Percentiles rank a stretch among this genome's conserved stretches.
phyloP scores from a whole-genome alignment of 2,329 filamentous ascomycete genomes.

The Diaporthe ampelina region DNA sequence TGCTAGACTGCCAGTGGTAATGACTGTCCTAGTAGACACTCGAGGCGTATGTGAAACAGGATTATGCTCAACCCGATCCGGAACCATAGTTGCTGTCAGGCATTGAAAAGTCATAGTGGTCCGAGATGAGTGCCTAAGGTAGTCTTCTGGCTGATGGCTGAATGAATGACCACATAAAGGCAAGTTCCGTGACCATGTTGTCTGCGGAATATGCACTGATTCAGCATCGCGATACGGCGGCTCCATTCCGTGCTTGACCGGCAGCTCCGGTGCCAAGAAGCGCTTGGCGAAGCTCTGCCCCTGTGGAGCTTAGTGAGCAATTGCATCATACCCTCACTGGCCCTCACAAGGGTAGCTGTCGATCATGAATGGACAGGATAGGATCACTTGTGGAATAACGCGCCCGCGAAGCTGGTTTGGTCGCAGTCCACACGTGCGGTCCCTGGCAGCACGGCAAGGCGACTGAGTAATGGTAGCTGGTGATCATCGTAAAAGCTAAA shows the following conservation, averaged over 20 bases:
- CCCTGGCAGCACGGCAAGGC: neutral
- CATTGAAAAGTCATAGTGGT: neutral
- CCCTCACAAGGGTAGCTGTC: slow-evolving; percentile 5
- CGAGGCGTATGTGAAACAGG: too few relatives aligned
- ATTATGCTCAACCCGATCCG: neutral
- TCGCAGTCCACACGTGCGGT: neutral
- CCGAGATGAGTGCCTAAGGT: neutral
- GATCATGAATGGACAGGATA: neutral
- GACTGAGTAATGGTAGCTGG: slow-evolving; percentile 32
- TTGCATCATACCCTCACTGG: slow-evolving; percentile 24
- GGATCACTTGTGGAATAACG: neutral
- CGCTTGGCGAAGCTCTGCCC: slow-evolving; percentile 7
- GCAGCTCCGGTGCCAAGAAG: neutral
- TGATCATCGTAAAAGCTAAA: slow-evolving; percentile 29
- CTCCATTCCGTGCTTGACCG: slow-evolving; percentile 23
- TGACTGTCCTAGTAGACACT: too few relatives aligned
- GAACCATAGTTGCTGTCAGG: too few relatives aligned
- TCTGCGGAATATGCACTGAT: neutral
- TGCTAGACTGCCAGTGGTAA: too few relatives aligned
- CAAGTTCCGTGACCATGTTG: neutral
- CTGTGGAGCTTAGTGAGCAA: slow-evolving; percentile 20
- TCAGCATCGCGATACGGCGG: neutral
- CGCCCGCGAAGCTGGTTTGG: neutral
- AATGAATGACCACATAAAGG: neutral
- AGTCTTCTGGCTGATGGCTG: neutral